phyloP scores from a whole-genome alignment of 1,139 yeast genomes.

The Scheffersomyces illinoinensis region DNA sequence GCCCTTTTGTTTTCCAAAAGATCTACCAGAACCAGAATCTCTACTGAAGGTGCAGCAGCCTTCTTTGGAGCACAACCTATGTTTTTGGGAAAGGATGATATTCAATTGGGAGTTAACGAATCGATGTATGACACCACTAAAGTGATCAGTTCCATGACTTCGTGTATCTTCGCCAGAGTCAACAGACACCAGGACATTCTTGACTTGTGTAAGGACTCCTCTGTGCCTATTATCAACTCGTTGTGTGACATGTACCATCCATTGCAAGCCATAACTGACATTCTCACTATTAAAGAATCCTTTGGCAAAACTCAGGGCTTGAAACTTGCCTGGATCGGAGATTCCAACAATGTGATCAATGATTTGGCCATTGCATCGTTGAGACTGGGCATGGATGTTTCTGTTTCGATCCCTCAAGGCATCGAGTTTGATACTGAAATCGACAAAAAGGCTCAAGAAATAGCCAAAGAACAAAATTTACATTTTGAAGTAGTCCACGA shows the following conservation, averaged over 20 bases:
- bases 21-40: slow-evolving; percentile 91
- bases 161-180: slow-evolving; percentile 95
- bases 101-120: slow-evolving; percentile 94
- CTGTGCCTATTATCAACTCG: slow-evolving; percentile 91
- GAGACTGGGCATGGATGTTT: slow-evolving; percentile 79
- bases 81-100: slow-evolving; percentile 95
- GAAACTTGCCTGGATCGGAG: slow-evolving; percentile 95
- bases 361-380: slow-evolving; percentile 91
- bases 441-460: slow-evolving; percentile 50
- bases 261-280: slow-evolving; percentile 89
- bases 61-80: slow-evolving; percentile 95
- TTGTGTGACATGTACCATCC: slow-evolving; percentile 94
- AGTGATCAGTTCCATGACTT: slow-evolving; percentile 92
- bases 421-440: slow-evolving; percentile 66
- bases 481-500: slow-evolving; percentile 66
- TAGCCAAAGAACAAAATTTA: slow-evolving; percentile 56
- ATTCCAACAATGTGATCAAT: slow-evolving; percentile 91
- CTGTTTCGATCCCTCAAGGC: slow-evolving; percentile 79
- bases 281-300: slow-evolving; percentile 80
- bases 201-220: slow-evolving; percentile 70
- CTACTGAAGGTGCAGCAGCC: slow-evolving; percentile 92
- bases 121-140: slow-evolving; percentile 82
- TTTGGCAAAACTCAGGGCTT: slow-evolving; percentile 61
- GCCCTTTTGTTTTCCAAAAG: slow-evolving; percentile 86
- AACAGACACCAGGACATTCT: slow-evolving; percentile 80